Evolutionary conservation across 1,284 basidiomycete genomes (phyloP).

Genomic region (Pisolithus thermaeus): DNA sequence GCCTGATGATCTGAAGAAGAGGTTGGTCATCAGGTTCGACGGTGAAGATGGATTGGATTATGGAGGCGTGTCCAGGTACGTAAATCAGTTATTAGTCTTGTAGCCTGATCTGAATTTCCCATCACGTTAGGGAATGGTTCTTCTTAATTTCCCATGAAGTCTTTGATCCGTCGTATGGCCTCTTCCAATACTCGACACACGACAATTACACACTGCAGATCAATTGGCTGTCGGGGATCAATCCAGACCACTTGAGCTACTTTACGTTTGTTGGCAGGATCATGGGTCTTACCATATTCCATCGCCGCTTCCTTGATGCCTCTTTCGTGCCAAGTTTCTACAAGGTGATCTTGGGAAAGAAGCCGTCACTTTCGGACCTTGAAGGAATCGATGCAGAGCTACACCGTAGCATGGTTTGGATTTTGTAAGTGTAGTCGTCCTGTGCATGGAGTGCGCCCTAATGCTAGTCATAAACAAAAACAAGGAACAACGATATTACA

Average conservation of each 20-base stretch:
- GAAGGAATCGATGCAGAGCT: constrained; percentile 90
- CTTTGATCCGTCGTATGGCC: constrained; percentile 98
- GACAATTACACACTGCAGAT: constrained; percentile 99
- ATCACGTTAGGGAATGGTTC: constrained; percentile 85
- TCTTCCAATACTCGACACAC: constrained; percentile 99
- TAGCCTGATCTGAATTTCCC: constrained; percentile 2
- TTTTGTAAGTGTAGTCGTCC: constrained; percentile 63
- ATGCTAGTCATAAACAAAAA: constrained; percentile 3
- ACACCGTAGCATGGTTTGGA: constrained; percentile 92
- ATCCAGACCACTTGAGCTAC: constrained; percentile 98
- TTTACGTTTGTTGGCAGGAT: constrained; percentile 99
- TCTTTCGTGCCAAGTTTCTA: constrained; percentile 99
- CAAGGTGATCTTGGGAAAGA: constrained; percentile 96
- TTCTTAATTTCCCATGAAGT: constrained; percentile 99
- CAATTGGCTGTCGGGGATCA: constrained; percentile 95
- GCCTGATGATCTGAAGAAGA: constrained; percentile 93
- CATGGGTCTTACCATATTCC: constrained; percentile 95
- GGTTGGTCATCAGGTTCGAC: constrained; percentile 98
- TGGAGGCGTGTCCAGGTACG: constrained; percentile 89
- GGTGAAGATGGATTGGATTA: constrained; percentile 98
- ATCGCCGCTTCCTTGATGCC: constrained; percentile 96
- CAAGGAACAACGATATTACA: constrained; percentile 91
- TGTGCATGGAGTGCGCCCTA: neutral
- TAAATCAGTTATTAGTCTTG: constrained; percentile 5
- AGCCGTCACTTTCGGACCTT: constrained; percentile 79